Evolutionary conservation across 1,284 basidiomycete species (phyloP), one percentile per base, ranked within the genome.

Genomic region (Cryptococcus sp.): DNA sequence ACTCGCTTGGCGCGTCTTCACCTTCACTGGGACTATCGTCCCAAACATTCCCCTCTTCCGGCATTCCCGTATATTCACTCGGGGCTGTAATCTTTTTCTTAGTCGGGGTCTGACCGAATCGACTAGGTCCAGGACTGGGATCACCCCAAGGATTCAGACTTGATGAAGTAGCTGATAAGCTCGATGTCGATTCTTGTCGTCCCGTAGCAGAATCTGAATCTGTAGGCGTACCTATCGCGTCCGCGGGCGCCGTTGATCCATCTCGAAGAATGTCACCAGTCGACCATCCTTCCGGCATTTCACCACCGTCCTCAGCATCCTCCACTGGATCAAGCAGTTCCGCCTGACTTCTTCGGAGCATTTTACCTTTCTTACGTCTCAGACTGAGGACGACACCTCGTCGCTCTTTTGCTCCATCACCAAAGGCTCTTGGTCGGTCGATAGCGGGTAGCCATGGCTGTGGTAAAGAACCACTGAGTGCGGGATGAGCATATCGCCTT

Each of bases 401-500:
- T 2, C 64, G 57, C 21, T 61, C 56, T 64, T 50, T 80, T 70
- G 66, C 86, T 81, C 59, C 55, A 48, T 70, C 70, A 0, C 69
- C 66, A 37, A 70, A 69, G 1, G 57, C 54, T 4, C 52, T 48
- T 0, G 58, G 81, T 81, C 70, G 88, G 82, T 1, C 85, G 83
- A 87, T 87, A 46, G 88, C 74, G 0, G 91, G 92, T 1, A 96
- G 80, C 91, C 91, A 96, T 0, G 91, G 91, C 55, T 86, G 83
- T 0, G 91, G 92, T 0, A 96, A 80, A 2, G 87, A 82, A 0
- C 91, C 91, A 13, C 85, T 88, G 18, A 96, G 78, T 0, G 91
- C 92, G 0, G 91, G 91, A 63, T 96, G 91, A 0, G 87, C 91
- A 62, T 94, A 96, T 48, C 91, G 83, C 52, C 68, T 73, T 85